phyloP scores from a whole-genome alignment of 768 basidiomycete genomes.

The Leccinum variicolor region DNA sequence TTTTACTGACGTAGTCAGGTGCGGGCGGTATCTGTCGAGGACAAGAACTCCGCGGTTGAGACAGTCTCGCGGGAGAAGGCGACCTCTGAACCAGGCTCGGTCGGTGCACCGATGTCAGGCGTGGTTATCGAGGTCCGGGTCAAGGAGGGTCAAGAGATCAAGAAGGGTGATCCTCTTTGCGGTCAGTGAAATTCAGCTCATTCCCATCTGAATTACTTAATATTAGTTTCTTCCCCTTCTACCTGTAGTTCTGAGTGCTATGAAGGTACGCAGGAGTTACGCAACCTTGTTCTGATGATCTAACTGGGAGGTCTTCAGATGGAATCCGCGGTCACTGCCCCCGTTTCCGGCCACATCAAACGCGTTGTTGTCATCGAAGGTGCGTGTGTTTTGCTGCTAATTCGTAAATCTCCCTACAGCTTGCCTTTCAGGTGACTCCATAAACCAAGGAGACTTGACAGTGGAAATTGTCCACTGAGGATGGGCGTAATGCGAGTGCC shows the following conservation, averaged over 20 bases:
- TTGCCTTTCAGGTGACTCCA: slow-evolving; percentile 70
- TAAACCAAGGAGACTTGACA: slow-evolving; percentile 89
- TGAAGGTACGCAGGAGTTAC: slow-evolving; percentile 66
- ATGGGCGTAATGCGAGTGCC: slow-evolving; percentile 3
- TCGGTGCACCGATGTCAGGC: slow-evolving; percentile 97
- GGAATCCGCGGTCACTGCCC: slow-evolving; percentile 96
- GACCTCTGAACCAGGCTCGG: slow-evolving; percentile 89
- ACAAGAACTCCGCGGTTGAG: slow-evolving; percentile 96
- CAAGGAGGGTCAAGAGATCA: slow-evolving; percentile 96
- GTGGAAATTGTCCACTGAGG: slow-evolving; percentile 79
- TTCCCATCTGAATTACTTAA: slow-evolving; percentile 20
- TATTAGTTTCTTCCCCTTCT: slow-evolving; percentile 12
- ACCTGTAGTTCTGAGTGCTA: slow-evolving; percentile 80
- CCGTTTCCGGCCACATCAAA: slow-evolving; percentile 95
- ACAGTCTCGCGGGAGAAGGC: slow-evolving; percentile 94
- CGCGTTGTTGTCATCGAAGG: slow-evolving; percentile 90
- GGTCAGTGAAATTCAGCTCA: slow-evolving; percentile 46
- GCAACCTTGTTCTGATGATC: slow-evolving; percentile 1
- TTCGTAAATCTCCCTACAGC: slow-evolving; percentile 3
- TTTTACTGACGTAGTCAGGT: slow-evolving; percentile 47
- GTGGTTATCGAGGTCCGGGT: slow-evolving; percentile 98
- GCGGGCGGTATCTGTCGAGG: slow-evolving; percentile 93
- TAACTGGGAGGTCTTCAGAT: slow-evolving; percentile 53
- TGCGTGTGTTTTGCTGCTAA: slow-evolving; percentile 27
- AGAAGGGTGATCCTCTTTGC: slow-evolving; percentile 95